phyloP scores from a whole-genome alignment of 305 asterid genomes.

The Plantago coronopus region DNA sequence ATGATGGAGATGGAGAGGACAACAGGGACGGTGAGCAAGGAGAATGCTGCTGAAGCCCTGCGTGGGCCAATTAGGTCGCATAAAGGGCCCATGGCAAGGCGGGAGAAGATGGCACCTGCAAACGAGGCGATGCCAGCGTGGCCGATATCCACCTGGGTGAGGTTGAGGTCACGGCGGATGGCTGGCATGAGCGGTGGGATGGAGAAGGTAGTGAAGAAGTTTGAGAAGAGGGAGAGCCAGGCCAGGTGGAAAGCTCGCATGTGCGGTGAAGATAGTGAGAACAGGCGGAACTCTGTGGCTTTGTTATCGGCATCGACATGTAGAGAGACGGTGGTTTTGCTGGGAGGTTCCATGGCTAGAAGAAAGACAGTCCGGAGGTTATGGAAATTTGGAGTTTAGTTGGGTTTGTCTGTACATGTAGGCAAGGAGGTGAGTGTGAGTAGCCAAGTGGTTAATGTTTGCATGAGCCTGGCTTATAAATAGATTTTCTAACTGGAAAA shows the following conservation, averaged over 20 bases:
- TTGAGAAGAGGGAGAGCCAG: constrained; percentile 59
- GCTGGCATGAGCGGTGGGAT: constrained; percentile 60
- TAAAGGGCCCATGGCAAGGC: constrained; percentile 54
- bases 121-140: constrained; percentile 55
- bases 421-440: not conserved
- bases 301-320: constrained; percentile 27
- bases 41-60: constrained; percentile 41
- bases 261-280: constrained; percentile 50
- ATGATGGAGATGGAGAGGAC: constrained; percentile 34
- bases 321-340: constrained; percentile 1
- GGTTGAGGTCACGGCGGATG: constrained; percentile 54
- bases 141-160: constrained; percentile 45
- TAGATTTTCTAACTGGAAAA: too few species aligned
- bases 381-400: not conserved
- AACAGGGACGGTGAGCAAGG: constrained; percentile 50
- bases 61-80: constrained; percentile 67
- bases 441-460: not conserved
- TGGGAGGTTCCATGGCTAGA: constrained; percentile 3
- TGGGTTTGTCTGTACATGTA: not conserved
- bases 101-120: constrained; percentile 52
- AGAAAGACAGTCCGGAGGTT: not conserved
- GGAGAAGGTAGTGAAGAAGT: constrained; percentile 67
- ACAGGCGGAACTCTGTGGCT: constrained; percentile 45
- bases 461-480: too few species aligned
- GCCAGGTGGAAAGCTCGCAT: constrained; percentile 70